Evolutionary conservation across 108 stramenopile species (phyloP), one percentile per base, ranked within the genome.

Genomic region (Nitzschia palea): DNA sequence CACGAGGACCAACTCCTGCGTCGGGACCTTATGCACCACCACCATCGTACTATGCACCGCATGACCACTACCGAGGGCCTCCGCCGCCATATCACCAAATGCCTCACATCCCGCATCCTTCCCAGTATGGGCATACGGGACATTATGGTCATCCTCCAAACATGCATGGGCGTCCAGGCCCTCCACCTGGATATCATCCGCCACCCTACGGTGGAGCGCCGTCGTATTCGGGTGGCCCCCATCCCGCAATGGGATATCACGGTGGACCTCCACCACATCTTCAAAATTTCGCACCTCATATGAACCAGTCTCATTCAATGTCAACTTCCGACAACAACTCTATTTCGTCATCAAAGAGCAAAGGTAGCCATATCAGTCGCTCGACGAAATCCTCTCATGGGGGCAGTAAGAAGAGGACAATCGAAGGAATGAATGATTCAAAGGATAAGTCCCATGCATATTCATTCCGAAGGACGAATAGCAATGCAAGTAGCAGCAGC

Each of bases 381-480:
- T 70, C 75, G 23, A 71, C 67, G 22, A 66, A 75, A 34, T 59
- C 53, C 1, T 71, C 73, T 8, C 71, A 68, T 34, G 60, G 73
- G 2, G 54, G 40, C 12, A 55, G 74, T 14, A 82, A 82, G 69
- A 82, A 82, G 57, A 73, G 81, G 12, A 82, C 81, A 22, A 78
- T 82, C 30, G 81, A 82, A 27, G 81, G 81, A 15, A 59, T 82
- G 27, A 68, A 73, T 44, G 60, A 50, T 23, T 65, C n/a, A 27
- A 57, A 64, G 30, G 64, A 65, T 40, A 57, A 61, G 29, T 35
- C 62, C 31, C 74, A 61, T 9, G 65, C 70, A 17, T 80, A 80
- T 56, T 44, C 81, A n/a, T 82, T 84, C 45, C 70, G 82, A 37
- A 43, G 82, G 53, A 80, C 80, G 20, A 78, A 76, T 26, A 81